These are phyloP conservation scores for Colletotrichum brevisporum DNA, from an alignment of 2,329 filamentous ascomycete genomes.

Conservation along the genomic window DNA sequence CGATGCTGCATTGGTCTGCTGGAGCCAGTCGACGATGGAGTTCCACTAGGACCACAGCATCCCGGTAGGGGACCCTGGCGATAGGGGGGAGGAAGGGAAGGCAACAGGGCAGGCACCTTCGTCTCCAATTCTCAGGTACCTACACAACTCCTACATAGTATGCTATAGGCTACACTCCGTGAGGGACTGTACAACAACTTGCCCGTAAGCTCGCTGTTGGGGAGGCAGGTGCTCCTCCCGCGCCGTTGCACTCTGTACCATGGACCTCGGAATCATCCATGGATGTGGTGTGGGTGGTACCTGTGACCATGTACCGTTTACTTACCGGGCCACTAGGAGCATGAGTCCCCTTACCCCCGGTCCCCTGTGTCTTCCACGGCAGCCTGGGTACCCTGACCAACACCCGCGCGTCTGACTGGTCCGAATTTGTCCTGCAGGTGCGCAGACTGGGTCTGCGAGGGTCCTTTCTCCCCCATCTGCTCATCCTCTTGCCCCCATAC, in stretches of 20 bases:
- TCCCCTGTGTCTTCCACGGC: conserved; percentile 25
- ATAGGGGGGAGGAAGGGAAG: too few species aligned
- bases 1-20: conserved; percentile 40
- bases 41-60: conserved; percentile 31
- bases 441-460: neutral
- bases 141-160: too few species aligned
- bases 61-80: conserved; percentile 5
- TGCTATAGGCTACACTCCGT: too few species aligned
- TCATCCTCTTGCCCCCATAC: conserved; percentile 1
- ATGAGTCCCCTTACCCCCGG: conserved; percentile 18
- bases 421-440: conserved; percentile 23
- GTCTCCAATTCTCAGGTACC: too few species aligned
- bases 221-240: conserved; percentile 4
- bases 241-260: neutral
- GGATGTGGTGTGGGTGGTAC: too few species aligned
- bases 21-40: conserved; percentile 38
- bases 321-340: neutral
- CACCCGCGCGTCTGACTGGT: conserved; percentile 28
- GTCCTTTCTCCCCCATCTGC: conserved; percentile 12
- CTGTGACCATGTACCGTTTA: neutral
- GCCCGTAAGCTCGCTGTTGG: neutral
- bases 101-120: too few species aligned
- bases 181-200: neutral
- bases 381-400: conserved; percentile 17
- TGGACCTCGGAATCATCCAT: too few species aligned